These are phyloP conservation scores for Colletotrichum sojae DNA, from an alignment of 2,329 filamentous ascomycete genomes.

Conservation along the genomic window DNA sequence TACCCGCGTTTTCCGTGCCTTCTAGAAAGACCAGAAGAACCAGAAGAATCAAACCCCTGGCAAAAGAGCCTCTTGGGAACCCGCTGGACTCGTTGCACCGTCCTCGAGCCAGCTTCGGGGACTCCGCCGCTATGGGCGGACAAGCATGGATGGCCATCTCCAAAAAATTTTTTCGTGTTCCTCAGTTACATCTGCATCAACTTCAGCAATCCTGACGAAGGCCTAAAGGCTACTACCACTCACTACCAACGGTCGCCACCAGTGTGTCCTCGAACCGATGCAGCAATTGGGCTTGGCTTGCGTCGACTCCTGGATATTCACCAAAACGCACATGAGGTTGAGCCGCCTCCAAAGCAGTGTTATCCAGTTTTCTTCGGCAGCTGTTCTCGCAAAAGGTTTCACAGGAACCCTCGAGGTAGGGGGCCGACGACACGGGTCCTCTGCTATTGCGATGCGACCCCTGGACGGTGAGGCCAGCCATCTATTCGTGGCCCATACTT, in stretches of 20 bases:
- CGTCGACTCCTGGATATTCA: conserved; percentile 12
- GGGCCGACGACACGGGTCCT: neutral
- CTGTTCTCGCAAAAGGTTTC: conserved; percentile 28
- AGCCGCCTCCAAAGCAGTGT: neutral
- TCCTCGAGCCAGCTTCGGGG: conserved; percentile 34
- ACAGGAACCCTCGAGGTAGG: conserved; percentile 1
- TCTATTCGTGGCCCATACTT: neutral
- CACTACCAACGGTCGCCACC: conserved; percentile 7
- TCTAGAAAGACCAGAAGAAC: conserved; percentile 27
- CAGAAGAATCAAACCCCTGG: conserved; percentile 32
- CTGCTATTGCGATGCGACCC: conserved; percentile 7
- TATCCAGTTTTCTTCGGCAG: conserved; percentile 27
- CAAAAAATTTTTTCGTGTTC: conserved; percentile 15
- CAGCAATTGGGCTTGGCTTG: conserved; percentile 20
- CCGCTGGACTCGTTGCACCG: conserved; percentile 2
- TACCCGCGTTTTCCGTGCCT: conserved; percentile 39
- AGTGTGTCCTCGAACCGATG: conserved; percentile 2
- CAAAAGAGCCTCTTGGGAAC: conserved; percentile 24
- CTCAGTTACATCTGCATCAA: conserved; percentile 15
- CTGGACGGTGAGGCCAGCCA: conserved; percentile 21
- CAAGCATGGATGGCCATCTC: conserved; percentile 24
- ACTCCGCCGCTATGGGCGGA: conserved; percentile 28
- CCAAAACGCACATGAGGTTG: conserved; percentile 8
- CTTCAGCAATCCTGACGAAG: conserved; percentile 16
- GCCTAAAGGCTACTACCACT: conserved; percentile 16